Evolutionary conservation across 1,284 basidiomycete genomes (phyloP).

Genomic region (Coniferiporia sulphurascens): DNA sequence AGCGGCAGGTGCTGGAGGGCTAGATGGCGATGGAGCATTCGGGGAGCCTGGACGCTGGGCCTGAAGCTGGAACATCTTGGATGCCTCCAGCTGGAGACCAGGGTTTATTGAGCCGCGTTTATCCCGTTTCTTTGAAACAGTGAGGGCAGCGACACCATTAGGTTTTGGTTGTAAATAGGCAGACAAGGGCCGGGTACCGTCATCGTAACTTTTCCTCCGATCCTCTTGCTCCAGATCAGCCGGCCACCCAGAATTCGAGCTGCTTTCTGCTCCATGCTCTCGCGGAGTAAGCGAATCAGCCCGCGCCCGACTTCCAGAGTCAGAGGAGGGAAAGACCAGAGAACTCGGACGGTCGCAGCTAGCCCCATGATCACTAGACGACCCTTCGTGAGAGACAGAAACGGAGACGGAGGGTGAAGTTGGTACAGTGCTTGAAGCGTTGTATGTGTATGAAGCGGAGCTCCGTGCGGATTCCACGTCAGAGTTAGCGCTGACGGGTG

Average conservation of each 20-base stretch:
- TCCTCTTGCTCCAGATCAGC: conserved; percentile 24
- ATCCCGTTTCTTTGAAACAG: conserved; percentile 26
- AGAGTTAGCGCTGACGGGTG: conserved; percentile 5
- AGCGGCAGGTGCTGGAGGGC: neutral
- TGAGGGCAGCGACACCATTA: conserved; percentile 21
- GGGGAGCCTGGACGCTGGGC: conserved; percentile 20
- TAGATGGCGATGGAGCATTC: conserved; percentile 20
- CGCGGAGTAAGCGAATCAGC: conserved; percentile 21
- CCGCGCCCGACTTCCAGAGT: neutral
- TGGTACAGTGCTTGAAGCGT: conserved; percentile 1
- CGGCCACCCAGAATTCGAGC: neutral
- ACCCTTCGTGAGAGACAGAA: conserved; percentile 13
- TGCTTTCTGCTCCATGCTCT: conserved; percentile 11
- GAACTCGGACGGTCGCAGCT: neutral
- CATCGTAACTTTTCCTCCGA: conserved; percentile 56
- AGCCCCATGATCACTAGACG: conserved; percentile 3
- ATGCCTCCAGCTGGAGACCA: conserved; percentile 30
- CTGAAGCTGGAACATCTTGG: conserved; percentile 14
- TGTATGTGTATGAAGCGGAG: conserved; percentile 11
- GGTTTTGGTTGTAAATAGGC: conserved; percentile 31
- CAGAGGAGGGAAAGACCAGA: neutral
- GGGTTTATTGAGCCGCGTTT: conserved; percentile 48
- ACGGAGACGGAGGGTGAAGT: conserved; percentile 12
- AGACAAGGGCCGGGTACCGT: conserved; percentile 49
- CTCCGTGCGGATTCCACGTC: conserved; percentile 13